Conservation (phyloP, 371 early-diverging fungal species). For the Mortierella sp. region DNA sequence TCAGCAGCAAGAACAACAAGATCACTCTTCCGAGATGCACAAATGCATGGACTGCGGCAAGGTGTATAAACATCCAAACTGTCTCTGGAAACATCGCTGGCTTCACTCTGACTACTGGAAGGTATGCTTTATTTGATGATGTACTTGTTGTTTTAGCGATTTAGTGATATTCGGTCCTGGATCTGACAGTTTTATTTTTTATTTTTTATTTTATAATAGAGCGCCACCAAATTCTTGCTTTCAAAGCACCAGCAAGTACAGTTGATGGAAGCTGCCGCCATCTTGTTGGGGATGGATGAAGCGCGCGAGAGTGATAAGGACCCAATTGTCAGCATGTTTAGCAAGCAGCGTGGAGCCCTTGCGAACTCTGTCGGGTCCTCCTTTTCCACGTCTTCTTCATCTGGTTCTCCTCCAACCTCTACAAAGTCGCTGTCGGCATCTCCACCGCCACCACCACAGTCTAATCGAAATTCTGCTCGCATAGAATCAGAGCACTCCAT, state of each 20-base stretch:
- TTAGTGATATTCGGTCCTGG: neutral
- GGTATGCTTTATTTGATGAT: conserved; percentile 15
- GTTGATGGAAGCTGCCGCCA: conserved; percentile 81
- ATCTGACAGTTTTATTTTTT: neutral
- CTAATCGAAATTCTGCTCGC: neutral
- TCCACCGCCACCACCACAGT: neutral
- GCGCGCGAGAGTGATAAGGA: conserved; percentile 41
- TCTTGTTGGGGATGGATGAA: conserved; percentile 70
- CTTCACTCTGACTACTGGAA: conserved; percentile 80
- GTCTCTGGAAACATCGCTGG: conserved; percentile 79
- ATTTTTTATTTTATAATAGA: neutral
- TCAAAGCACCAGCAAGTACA: conserved; percentile 85
- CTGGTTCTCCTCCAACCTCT: conserved; percentile 28
- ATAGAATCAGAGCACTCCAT: neutral
- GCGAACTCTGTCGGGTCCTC: conserved; percentile 25
- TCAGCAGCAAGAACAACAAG: conserved; percentile 7
- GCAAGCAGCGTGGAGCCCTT: conserved; percentile 38
- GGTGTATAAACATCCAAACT: conserved; percentile 76
- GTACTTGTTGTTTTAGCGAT: neutral
- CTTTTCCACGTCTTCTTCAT: conserved; percentile 15
- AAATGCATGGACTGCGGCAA: conserved; percentile 79
- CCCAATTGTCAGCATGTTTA: conserved; percentile 39
- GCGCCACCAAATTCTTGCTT: conserved; percentile 70
- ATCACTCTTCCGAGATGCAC: conserved; percentile 30
- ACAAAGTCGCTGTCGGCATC: conserved; percentile 18